Percentiles rank a stretch among this genome's conserved stretches.
Conservation (phyloP, 768 basidiomycete species). For the Suillus clintonianus region DNA sequence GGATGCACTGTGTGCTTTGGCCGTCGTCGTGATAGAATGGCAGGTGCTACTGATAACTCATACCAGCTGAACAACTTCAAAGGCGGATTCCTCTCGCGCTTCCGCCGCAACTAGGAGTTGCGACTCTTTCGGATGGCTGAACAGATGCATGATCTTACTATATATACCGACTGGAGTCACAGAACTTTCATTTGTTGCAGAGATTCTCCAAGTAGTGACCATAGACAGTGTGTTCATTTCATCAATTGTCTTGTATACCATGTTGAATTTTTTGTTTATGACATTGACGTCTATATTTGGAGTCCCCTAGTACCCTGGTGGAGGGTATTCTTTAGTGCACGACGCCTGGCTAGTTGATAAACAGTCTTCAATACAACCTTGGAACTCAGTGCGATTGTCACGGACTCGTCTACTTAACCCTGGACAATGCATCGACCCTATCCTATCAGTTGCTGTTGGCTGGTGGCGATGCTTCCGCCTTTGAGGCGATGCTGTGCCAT, state of each 20-base stretch:
- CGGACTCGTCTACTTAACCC: neutral
- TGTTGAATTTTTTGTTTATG: neutral
- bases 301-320: neutral
- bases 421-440: neutral
- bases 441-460: neutral
- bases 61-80: conserved; percentile 26
- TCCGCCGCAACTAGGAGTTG: conserved; percentile 36
- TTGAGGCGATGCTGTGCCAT: neutral
- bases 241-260: neutral
- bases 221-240: neutral
- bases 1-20: conserved; percentile 75
- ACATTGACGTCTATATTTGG: neutral
- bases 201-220: neutral
- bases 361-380: neutral
- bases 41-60: conserved; percentile 32
- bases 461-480: neutral
- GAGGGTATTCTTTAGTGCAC: neutral
- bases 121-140: neutral
- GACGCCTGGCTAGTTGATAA: neutral
- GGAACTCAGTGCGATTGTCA: neutral
- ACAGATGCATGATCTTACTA: neutral
- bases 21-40: conserved; percentile 55
- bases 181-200: neutral
- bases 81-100: conserved; percentile 34
- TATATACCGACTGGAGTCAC: neutral